These are phyloP conservation scores for Aschersonia sp. DNA, from an alignment of 2,329 filamentous ascomycete species.

Conservation along the genomic window DNA sequence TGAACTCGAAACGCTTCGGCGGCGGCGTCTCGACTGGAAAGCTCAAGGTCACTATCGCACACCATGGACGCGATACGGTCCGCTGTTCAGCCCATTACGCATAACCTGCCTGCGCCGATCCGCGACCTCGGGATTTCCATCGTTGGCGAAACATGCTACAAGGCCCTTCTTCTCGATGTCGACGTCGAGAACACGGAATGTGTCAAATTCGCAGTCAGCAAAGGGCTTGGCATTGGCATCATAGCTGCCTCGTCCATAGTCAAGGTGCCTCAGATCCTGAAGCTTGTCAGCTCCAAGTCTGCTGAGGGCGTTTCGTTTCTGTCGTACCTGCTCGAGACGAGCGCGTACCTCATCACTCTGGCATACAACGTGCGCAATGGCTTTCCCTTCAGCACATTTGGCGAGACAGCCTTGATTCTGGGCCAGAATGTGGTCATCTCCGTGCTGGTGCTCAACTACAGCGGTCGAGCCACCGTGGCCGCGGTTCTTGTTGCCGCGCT, in stretches of 20 bases:
- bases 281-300: conserved; percentile 69
- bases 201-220: conserved; percentile 80
- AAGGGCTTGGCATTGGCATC: conserved; percentile 85
- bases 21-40: background rate
- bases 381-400: conserved; percentile 93
- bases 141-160: conserved; percentile 74
- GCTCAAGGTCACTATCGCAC: background rate
- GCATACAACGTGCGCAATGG: conserved; percentile 84
- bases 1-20: no score
- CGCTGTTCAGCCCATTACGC: conserved; percentile 53
- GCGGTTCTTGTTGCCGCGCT: conserved; percentile 68
- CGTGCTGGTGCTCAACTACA: conserved; percentile 73
- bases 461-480: conserved; percentile 50
- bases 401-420: conserved; percentile 84
- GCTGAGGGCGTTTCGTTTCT: conserved; percentile 77
- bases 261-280: conserved; percentile 94
- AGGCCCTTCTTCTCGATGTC: conserved; percentile 70
- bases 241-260: conserved; percentile 81
- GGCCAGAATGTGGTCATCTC: conserved; percentile 86
- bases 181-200: conserved; percentile 64
- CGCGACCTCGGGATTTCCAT: conserved; percentile 63
- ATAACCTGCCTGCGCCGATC: conserved; percentile 59
- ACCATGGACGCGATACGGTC: conserved; percentile 47
- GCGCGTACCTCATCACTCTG: conserved; percentile 73
- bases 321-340: conserved; percentile 83